Conservation (phyloP, 2,329 filamentous ascomycete species). For the Fusarium setosum region DNA sequence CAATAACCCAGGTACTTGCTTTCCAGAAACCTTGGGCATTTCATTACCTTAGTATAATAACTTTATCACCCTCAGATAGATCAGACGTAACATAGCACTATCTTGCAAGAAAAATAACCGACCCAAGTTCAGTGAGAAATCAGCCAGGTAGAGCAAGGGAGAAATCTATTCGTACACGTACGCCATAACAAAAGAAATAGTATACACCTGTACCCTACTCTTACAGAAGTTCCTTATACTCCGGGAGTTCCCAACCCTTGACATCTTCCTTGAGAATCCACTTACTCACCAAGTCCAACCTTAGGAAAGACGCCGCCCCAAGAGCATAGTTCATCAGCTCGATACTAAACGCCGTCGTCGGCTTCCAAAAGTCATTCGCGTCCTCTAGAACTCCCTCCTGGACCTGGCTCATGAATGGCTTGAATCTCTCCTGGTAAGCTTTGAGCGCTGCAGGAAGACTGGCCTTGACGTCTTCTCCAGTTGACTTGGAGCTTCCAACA, state of each 20-base stretch:
- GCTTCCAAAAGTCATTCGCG: slow-evolving; percentile 1
- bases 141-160: not conserved
- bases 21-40: too few relatives aligned
- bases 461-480: not conserved
- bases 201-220: not conserved
- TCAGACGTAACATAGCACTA: too few relatives aligned
- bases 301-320: slow-evolving; percentile 1
- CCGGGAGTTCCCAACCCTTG: slow-evolving; percentile 4
- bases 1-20: too few relatives aligned
- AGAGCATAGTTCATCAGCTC: not conserved
- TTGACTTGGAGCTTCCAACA: not conserved
- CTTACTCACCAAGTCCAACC: not conserved
- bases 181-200: not conserved
- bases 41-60: too few relatives aligned
- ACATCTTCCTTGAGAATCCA: slow-evolving; percentile 10
- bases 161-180: not conserved
- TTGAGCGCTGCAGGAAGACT: not conserved
- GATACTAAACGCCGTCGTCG: not conserved
- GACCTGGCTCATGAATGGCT: slow-evolving; percentile 14
- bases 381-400: slow-evolving; percentile 3
- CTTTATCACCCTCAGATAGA: too few relatives aligned
- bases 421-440: slow-evolving; percentile 9
- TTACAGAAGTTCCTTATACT: slow-evolving; percentile 7
- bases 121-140: too few relatives aligned
- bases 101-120: too few relatives aligned